Base-by-base conservation (phyloP, 805 yeast genomes). In the Wickerhamiella siamensis region DNA sequence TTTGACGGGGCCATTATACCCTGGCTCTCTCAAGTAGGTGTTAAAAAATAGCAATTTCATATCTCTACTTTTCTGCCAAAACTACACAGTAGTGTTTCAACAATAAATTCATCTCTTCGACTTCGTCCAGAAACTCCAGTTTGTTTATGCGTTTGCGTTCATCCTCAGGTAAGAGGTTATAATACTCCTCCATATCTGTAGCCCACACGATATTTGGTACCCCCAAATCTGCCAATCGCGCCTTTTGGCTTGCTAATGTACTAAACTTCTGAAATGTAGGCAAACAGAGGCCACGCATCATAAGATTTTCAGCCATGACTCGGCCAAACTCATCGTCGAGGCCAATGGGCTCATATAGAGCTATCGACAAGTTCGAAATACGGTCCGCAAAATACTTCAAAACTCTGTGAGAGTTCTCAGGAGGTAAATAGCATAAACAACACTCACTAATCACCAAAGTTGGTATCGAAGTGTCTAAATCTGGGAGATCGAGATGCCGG, bases 381-480 rank as follows among this genome's bases (percentile, higher is more conserved):
- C 38, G 26, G 0, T 45, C 36, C 3, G 50, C 51, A 60, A 78
- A 69, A 51, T 66, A 69, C 2, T 53, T 40, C 3, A 81, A 46
- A 3, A 78, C 67, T 1, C 50, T 37, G 26, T 58, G 53, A 19
- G 79, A 69, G 18, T 69, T 70, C 10, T 61, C 61, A 1, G 78
- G 74, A 3, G 69, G 63, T 46, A 80, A 51, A 54, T 81, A 81
- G 54, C 93, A 82, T 29, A 82, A 61, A 29, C 83, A 83, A 59
- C 91, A 82, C 55, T 81, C 93, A 47, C 83, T 74, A 16, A 81
- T 55, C 2, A 82, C 58, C 14, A 82, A 51, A 0, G 91, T 80
- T 6, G 83, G 82, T 3, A 58, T 31, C 1, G 29, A 24, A 52
- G 32, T 8, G 51, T 40, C 45, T 9, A 32, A 15, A 24, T n/a